Evolutionary conservation across 2,329 filamentous ascomycete species (phyloP).

Genomic region (Neonectria punicea): DNA sequence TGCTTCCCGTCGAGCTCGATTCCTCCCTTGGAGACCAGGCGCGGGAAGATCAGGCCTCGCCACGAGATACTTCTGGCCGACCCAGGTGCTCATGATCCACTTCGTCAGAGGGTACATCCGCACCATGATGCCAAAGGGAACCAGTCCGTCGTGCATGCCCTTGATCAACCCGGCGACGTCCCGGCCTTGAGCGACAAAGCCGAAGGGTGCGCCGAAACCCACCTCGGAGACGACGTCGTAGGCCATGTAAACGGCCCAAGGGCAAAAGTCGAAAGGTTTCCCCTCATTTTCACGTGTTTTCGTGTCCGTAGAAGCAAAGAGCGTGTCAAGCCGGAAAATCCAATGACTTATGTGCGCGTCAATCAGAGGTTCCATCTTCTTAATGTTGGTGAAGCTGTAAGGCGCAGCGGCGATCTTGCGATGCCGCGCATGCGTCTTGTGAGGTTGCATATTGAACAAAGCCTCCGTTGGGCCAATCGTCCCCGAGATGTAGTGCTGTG

Average conservation of each 20-base stretch:
- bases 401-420: constrained; percentile 65
- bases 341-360: constrained; percentile 62
- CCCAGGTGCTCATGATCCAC: not conserved
- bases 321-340: constrained; percentile 50
- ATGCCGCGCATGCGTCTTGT: constrained; percentile 60
- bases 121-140: constrained; percentile 53
- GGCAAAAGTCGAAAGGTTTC: not conserved
- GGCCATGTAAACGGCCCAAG: constrained; percentile 26
- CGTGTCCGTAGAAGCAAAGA: constrained; percentile 39
- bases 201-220: constrained; percentile 52
- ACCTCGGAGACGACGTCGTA: constrained; percentile 65
- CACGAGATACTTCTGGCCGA: not conserved
- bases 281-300: not conserved
- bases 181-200: constrained; percentile 57
- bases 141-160: constrained; percentile 32
- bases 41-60: not conserved
- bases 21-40: not conserved
- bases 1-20: not conserved
- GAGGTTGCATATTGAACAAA: constrained; percentile 67
- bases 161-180: constrained; percentile 57
- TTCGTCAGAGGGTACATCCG: constrained; percentile 41
- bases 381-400: constrained; percentile 66
- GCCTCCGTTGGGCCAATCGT: constrained; percentile 65
- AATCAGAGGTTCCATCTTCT: constrained; percentile 67
- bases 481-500: constrained; percentile 67